A percentile compares a stretch with the other conserved stretches of the same genome.
Conservation (phyloP, 352 stramenopile species). For the Plasmopara halstedii region DNA sequence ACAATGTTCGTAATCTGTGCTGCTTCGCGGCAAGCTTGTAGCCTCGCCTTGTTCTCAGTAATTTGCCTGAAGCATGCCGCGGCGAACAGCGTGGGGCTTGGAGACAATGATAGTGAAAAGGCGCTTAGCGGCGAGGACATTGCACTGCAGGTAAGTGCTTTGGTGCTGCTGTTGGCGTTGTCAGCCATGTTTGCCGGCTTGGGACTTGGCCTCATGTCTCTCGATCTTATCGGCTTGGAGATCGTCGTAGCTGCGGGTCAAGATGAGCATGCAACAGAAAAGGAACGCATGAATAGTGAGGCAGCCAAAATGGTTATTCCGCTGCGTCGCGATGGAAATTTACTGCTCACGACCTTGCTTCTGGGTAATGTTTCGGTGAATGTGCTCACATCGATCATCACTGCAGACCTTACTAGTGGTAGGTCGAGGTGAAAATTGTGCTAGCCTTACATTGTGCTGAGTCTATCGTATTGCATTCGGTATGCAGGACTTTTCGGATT, state of each 20-base stretch:
- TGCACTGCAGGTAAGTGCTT: slow-evolving; percentile 37
- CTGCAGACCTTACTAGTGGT: slow-evolving; percentile 86
- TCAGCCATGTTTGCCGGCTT: slow-evolving; percentile 92
- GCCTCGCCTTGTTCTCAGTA: slow-evolving; percentile 1
- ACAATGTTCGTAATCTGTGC: not conserved
- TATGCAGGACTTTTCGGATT: slow-evolving; percentile 82
- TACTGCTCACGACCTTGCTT: slow-evolving; percentile 97
- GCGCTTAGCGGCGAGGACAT: slow-evolving; percentile 13
- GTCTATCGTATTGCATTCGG: too few species aligned
- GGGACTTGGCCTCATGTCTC: slow-evolving; percentile 94
- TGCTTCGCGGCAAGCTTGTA: not conserved
- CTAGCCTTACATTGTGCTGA: too few species aligned
- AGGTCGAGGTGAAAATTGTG: not conserved
- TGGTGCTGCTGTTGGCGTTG: slow-evolving; percentile 65
- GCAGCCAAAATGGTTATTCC: slow-evolving; percentile 77
- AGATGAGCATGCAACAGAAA: slow-evolving; percentile 63
- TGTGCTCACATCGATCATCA: slow-evolving; percentile 95
- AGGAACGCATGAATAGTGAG: slow-evolving; percentile 50
- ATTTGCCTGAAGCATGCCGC: slow-evolving; percentile 2
- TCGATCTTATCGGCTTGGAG: slow-evolving; percentile 96
- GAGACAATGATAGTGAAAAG: not conserved
- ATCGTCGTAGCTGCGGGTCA: slow-evolving; percentile 92
- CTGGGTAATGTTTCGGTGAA: slow-evolving; percentile 98
- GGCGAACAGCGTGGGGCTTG: slow-evolving; percentile 5
- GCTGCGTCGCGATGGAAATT: slow-evolving; percentile 92